Evolutionary conservation across 495 filamentous ascomycete species (phyloP), one percentile per base, ranked within the genome.

Genomic region (Astrothelium subdiscretum): DNA sequence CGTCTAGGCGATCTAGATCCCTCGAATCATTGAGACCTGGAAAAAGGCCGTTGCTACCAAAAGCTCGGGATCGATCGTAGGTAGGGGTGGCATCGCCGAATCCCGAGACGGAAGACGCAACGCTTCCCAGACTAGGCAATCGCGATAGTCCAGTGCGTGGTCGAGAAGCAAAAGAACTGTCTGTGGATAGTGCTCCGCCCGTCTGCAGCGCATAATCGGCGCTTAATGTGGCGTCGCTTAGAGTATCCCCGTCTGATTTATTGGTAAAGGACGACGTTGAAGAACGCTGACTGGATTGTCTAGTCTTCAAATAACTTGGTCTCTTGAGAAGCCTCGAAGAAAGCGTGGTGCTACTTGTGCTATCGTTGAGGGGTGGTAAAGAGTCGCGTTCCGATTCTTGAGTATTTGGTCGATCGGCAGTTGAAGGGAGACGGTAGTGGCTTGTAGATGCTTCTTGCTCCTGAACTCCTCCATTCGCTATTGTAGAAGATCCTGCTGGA

Each of bases 51-150:
- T 62, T 68, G 18, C 72, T 71, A 51, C 68, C 76, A 5, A 70
- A 63, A 27, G 69, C 67, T 64, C 75, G 38, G 69, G 72, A 63
- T 70, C 78, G 38, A 78, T 77, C 18, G 75, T 69, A 62, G 70
- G 70, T 54, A 76, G 77, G 60, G 79, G 80, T 63, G 20, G 65
- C 62, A 59, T 91, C 90, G 59, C 84, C 84, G 62, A 85, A 81
- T 20, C 86, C 87, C 24, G 92, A 92, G 26, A 96, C 82, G 1
- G 89, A 91, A 18, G 91, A 96, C n/a, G 89, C 90, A 78, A 97
- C 91, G 67, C 92, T 97, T 12, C 94, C 94, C 59, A 97, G 81
- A 70, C 92, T 97, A 35, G 91, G 86, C 12, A 91, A 85, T 57
- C 94, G 79, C 22, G 88, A 87, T 57, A 95, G 76, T 1, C 61